Conservation (phyloP, 176 grass and related monocot genomes). For the Ananas comosus region DNA sequence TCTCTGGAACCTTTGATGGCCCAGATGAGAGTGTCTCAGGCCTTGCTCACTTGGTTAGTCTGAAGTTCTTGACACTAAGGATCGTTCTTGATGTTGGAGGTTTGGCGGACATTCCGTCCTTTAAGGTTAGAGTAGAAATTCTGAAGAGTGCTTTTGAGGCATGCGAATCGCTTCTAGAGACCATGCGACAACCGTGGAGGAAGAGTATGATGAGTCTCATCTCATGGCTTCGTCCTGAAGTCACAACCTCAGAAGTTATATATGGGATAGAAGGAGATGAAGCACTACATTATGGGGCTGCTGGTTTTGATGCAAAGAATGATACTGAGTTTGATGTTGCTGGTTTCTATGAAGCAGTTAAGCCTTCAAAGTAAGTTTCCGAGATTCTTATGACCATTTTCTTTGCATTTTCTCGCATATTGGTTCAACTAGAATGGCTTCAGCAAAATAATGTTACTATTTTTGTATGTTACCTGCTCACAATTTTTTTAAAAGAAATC, state of each 20-base stretch:
- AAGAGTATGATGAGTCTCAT: conserved; percentile 87
- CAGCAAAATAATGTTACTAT: neutral
- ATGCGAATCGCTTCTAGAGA: conserved; percentile 64
- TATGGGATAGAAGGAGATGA: conserved; percentile 37
- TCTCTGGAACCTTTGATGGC: conserved; percentile 63
- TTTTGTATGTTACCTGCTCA: neutral
- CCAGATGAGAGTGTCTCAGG: conserved; percentile 64
- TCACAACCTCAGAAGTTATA: conserved; percentile 46
- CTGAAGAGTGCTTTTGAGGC: conserved; percentile 44
- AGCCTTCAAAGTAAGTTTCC: conserved; percentile 42
- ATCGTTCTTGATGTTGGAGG: conserved; percentile 18
- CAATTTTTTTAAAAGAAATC: neutral
- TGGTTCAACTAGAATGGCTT: neutral
- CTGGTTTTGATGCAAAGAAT: conserved; percentile 17
- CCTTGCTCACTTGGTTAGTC: conserved; percentile 53
- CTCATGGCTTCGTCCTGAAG: conserved; percentile 76
- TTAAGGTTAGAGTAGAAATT: conserved; percentile 64
- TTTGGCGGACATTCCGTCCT: conserved; percentile 5
- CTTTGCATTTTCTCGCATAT: neutral
- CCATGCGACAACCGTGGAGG: conserved; percentile 64
- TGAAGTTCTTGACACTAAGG: conserved; percentile 53
- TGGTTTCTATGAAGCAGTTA: conserved; percentile 75
- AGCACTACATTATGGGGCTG: conserved; percentile 20
- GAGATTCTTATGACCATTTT: neutral
- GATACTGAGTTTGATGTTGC: conserved; percentile 66